Evolutionary conservation across 805 yeast genomes (phyloP), one percentile per base, ranked within the genome.

Genomic region (Nakazawaea ishiwadae): DNA sequence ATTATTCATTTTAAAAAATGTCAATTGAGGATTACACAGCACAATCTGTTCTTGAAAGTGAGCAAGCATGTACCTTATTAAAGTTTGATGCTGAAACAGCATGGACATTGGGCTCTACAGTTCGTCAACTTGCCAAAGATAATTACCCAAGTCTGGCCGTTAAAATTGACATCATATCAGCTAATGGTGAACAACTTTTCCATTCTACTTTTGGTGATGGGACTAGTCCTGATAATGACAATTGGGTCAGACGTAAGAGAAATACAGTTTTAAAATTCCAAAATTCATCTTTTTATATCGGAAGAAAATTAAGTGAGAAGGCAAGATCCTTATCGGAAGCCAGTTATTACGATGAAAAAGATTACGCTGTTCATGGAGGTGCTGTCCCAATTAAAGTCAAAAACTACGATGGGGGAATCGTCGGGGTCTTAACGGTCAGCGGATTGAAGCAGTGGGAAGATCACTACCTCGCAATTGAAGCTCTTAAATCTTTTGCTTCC

Each of bases 381-480:
- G 68, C 73, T 26, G 67, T 77, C 37, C 81, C 81, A 9, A 57
- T 77, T 24, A 64, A 63, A 44, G 48, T 71, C 15, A 41, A 41
- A 2, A 24, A 37, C 28, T 48, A 51, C 17, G 53, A 54, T 17
- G 59, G n/a, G n/a, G n/a, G 60, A 20, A 53, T 59, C 32, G 60
- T 71, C 11, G 83, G 73, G 7, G 67, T 75, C 1, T 57, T 77
- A 33, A 73, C 81, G 3, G 62, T 76, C 32, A 73, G 80, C 54
- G 84, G 84, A 0, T 64, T 77, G 53, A 67, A 70, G 15, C 80
- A 76, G 48, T 67, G 68, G 24, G 68, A 76, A 46, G 84, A 77
- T 51, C 81, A 77, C 51, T 55, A 63, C 44, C 56, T 76, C 34
- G 79, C 77, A 9, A 44, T 66, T 26, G 55, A 60, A 26, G 59